These are phyloP conservation scores for Chalciporus pseudorubinellus DNA, from an alignment of 768 basidiomycete species.

Conservation along the genomic window DNA sequence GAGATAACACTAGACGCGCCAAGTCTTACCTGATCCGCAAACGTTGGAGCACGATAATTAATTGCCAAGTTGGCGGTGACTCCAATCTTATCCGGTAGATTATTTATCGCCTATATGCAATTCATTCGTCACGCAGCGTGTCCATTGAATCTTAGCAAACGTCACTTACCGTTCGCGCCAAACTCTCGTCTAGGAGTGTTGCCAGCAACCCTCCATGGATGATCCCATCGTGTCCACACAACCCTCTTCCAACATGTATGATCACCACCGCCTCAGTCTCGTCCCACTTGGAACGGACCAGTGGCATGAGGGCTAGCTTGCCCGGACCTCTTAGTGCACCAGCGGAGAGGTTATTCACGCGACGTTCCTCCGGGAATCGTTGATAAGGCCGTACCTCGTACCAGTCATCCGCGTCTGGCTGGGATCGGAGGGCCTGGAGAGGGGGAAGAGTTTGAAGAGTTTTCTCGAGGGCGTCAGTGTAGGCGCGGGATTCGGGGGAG, in stretches of 20 bases:
- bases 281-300: constrained; percentile 73
- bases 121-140: too few species aligned
- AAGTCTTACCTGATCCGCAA: constrained; percentile 72
- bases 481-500: constrained; percentile 55
- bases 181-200: constrained; percentile 82
- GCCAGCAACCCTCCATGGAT: constrained; percentile 91
- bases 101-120: constrained; percentile 55
- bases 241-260: constrained; percentile 77
- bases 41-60: constrained; percentile 84
- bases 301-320: constrained; percentile 74
- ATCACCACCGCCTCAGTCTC: constrained; percentile 71
- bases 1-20: background rate
- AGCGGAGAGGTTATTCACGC: constrained; percentile 80
- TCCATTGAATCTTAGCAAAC: too few species aligned
- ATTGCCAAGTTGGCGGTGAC: constrained; percentile 86
- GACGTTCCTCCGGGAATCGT: constrained; percentile 63
- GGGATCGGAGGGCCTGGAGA: constrained; percentile 50
- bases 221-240: constrained; percentile 95
- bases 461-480: constrained; percentile 61
- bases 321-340: constrained; percentile 88
- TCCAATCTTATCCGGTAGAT: constrained; percentile 85
- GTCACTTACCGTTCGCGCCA: constrained; percentile 57
- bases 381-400: constrained; percentile 78
- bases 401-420: constrained; percentile 57
- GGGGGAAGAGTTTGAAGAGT: constrained; percentile 63